These are phyloP conservation scores for Plasmodium blacklocki DNA, from an alignment of 169 alveolate species.

Conservation along the genomic window DNA sequence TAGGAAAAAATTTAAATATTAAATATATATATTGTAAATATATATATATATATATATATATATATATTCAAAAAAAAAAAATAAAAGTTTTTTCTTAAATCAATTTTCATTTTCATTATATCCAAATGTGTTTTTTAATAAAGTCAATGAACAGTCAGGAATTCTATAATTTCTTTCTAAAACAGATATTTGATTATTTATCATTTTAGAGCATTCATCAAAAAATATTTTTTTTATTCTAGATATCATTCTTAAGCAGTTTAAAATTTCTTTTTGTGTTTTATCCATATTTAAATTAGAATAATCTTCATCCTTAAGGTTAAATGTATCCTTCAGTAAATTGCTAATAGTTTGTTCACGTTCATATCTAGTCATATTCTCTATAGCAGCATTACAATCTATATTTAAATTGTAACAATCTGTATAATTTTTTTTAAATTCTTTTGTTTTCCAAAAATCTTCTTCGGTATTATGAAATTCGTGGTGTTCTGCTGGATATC, in stretches of 20 bases:
- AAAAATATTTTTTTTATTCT: conserved; percentile 63
- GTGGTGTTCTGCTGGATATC: too few species aligned
- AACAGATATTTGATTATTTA: conserved; percentile 50
- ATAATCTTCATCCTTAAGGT: conserved; percentile 40
- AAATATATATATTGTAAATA: conserved; percentile 15
- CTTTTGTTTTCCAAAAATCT: too few species aligned
- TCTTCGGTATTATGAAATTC: too few species aligned
- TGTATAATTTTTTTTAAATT: too few species aligned
- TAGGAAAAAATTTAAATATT: conserved; percentile 8
- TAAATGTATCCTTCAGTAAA: conserved; percentile 43
- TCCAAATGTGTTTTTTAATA: conserved; percentile 39
- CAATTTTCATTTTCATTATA: conserved; percentile 14
- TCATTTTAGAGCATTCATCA: conserved; percentile 74
- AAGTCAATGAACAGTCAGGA: conserved; percentile 55
- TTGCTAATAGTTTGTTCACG: conserved; percentile 16
- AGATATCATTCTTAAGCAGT: conserved; percentile 64
- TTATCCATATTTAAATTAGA: conserved; percentile 14
- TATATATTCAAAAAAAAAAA: background rate
- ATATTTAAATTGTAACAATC: conserved; percentile 2
- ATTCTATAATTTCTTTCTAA: conserved; percentile 65
- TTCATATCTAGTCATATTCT: background rate
- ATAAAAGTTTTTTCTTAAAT: background rate
- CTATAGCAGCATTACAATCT: background rate
- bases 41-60: background rate
- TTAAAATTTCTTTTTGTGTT: conserved; percentile 61